Conservation (phyloP, 371 early-diverging fungal genomes). For the Mortierella polycephala region DNA sequence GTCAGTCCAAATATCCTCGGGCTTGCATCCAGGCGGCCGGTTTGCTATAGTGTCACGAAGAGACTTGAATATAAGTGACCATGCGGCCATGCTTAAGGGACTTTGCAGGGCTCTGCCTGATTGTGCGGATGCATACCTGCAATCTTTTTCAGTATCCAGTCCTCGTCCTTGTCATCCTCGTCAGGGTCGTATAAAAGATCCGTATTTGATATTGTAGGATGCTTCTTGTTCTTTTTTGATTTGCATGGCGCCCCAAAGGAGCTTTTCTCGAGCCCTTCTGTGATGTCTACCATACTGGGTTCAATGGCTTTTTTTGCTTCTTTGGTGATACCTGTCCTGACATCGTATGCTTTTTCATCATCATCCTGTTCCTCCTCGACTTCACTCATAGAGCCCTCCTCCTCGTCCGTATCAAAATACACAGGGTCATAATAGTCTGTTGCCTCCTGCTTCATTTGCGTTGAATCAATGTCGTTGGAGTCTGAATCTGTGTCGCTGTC, state of each 20-base stretch:
- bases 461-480: slow-evolving; percentile 19
- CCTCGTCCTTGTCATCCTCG: slow-evolving; percentile 65
- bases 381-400: slow-evolving; percentile 3
- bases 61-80: neutral
- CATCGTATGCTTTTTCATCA: slow-evolving; percentile 20
- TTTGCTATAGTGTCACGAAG: slow-evolving; percentile 10
- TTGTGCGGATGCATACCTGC: slow-evolving; percentile 45
- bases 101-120: neutral
- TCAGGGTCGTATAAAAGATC: slow-evolving; percentile 70
- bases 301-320: neutral
- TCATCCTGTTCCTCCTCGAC: slow-evolving; percentile 37
- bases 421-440: slow-evolving; percentile 59
- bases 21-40: slow-evolving; percentile 41
- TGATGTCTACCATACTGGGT: slow-evolving; percentile 15
- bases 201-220: slow-evolving; percentile 56
- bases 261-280: slow-evolving; percentile 10
- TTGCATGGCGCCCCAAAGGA: slow-evolving; percentile 4
- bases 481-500: slow-evolving; percentile 20
- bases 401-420: slow-evolving; percentile 60
- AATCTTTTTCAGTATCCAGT: slow-evolving; percentile 67
- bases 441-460: slow-evolving; percentile 13
- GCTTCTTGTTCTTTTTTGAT: slow-evolving; percentile 31
- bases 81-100: neutral
- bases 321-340: slow-evolving; percentile 8
- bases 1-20: slow-evolving; percentile 63